Conservation (phyloP, 495 filamentous ascomycete species). For the Trichoderma orchidacearum region DNA sequence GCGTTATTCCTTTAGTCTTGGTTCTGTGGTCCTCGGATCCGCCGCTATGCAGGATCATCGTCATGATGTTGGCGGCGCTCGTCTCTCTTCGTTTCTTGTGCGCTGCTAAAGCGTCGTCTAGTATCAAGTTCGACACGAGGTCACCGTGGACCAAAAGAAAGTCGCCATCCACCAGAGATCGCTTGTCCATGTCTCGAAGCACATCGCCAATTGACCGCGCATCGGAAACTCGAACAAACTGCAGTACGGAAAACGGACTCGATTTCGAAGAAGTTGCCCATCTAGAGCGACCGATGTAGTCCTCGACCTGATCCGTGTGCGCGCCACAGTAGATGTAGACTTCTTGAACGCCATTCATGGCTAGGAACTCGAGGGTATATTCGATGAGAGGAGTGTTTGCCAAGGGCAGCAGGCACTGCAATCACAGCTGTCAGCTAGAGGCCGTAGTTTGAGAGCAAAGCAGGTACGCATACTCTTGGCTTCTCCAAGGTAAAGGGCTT, state of each 20-base stretch:
- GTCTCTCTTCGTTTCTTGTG: slow-evolving; percentile 70
- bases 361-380: slow-evolving; percentile 93
- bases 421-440: not conserved
- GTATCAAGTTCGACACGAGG: slow-evolving; percentile 77
- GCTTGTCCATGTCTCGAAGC: slow-evolving; percentile 84
- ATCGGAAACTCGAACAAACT: slow-evolving; percentile 75
- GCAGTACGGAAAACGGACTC: slow-evolving; percentile 74
- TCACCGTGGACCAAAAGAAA: slow-evolving; percentile 91
- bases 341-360: slow-evolving; percentile 82
- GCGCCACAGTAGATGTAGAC: slow-evolving; percentile 84
- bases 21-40: slow-evolving; percentile 56
- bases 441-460: slow-evolving; percentile 3
- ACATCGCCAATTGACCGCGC: slow-evolving; percentile 81
- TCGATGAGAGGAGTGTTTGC: slow-evolving; percentile 93
- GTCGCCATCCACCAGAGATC: slow-evolving; percentile 74
- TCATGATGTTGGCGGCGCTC: slow-evolving; percentile 97
- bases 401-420: slow-evolving; percentile 81
- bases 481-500: slow-evolving; percentile 77
- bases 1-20: slow-evolving; percentile 56
- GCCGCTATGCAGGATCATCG: slow-evolving; percentile 74
- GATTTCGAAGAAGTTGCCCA: slow-evolving; percentile 34
- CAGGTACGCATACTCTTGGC: slow-evolving; percentile 54
- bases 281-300: slow-evolving; percentile 50
- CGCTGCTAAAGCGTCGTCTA: slow-evolving; percentile 62
- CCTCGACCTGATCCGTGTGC: slow-evolving; percentile 80